phyloP scores from a whole-genome alignment of 495 filamentous ascomycete species.

The Poronia punctata region DNA sequence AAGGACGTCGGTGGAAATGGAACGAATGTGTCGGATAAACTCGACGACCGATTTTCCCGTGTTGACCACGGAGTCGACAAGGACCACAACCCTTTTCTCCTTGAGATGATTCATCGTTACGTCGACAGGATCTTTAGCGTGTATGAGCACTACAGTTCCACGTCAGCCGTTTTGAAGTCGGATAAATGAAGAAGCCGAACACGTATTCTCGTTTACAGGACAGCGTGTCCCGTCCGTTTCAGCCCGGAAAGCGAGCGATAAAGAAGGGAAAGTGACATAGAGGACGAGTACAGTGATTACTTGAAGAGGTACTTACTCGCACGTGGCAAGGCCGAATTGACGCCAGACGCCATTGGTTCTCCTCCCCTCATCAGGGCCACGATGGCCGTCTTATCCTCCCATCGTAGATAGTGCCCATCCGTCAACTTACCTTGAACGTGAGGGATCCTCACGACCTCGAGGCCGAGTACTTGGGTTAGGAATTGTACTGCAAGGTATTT shows the following conservation, averaged over 20 bases:
- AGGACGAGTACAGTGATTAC: no score
- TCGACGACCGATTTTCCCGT: constrained; percentile 44
- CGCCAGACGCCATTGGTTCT: constrained; percentile 59
- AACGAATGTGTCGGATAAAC: constrained; percentile 49
- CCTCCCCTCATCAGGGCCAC: constrained; percentile 61
- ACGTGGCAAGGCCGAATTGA: constrained; percentile 48
- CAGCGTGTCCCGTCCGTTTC: no score
- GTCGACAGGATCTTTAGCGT: constrained; percentile 44
- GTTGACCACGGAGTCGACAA: constrained; percentile 61
- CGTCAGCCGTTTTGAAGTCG: no score
- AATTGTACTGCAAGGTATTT: constrained; percentile 48
- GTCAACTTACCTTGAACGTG: constrained; percentile 49
- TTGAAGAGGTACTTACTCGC: no score
- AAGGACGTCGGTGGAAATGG: constrained; percentile 28
- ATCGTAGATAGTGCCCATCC: constrained; percentile 43
- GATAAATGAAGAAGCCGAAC: no score
- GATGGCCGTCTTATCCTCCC: constrained; percentile 49
- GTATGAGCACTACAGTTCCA: no score
- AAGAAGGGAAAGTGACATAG: no score
- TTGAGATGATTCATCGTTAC: constrained; percentile 39
- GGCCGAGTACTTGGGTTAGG: constrained; percentile 42
- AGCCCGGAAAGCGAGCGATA: no score
- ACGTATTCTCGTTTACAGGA: no score
- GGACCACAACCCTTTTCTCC: constrained; percentile 35
- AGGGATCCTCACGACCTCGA: constrained; percentile 44